Evolutionary conservation across 768 basidiomycete genomes (phyloP), one percentile per base, ranked within the genome.

Genomic region (Sutorius australiensis): DNA sequence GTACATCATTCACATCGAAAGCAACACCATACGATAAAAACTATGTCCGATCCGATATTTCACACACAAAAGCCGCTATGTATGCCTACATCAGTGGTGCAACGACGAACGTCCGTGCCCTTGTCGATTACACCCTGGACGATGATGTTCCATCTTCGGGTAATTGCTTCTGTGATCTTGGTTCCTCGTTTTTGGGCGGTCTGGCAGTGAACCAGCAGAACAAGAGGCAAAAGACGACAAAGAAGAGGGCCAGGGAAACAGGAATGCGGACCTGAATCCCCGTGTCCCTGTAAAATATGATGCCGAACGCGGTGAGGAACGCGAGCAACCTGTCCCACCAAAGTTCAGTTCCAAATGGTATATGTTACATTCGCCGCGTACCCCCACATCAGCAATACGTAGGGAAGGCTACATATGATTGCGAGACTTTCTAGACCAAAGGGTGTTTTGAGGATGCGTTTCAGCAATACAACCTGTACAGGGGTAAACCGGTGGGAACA

Each of bases 321-420:
- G 67, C 59, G 2, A 71, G 50, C 54, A 75, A 60, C 16, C 75
- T 77, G 33, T 17, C 34, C 6, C 46, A 16, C 11, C 1, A 5
- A 0, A 16, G 21, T 12, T 65, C 17, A 63, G 48, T 43, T 2
- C 33, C 8, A 38, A 24, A 31, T 2, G 3, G 8, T 12, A 9
- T 3, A 5, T 27, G 39, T 8, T 17, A 16, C 5, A 43, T 3
- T 13, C 5, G 14, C 3, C 0, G 46, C 70, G 49, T 47, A 75
- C 75, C 69, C 60, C 68, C 72, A 76, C 67, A 76, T 67, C 38
- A 76, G 59, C 7, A 75, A 53, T 33, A 72, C 71, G 32, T 75
- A 72, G 6, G 75, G 75, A 39, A 76, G 66, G 51, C 70, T 73
- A 45, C 71, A 77, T 46, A 73, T 63, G 32, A 76, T 70, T 6